These are phyloP conservation scores for Euphorbia schlechtendalii DNA, from an alignment of 441 rosid genomes.

Conservation along the genomic window DNA sequence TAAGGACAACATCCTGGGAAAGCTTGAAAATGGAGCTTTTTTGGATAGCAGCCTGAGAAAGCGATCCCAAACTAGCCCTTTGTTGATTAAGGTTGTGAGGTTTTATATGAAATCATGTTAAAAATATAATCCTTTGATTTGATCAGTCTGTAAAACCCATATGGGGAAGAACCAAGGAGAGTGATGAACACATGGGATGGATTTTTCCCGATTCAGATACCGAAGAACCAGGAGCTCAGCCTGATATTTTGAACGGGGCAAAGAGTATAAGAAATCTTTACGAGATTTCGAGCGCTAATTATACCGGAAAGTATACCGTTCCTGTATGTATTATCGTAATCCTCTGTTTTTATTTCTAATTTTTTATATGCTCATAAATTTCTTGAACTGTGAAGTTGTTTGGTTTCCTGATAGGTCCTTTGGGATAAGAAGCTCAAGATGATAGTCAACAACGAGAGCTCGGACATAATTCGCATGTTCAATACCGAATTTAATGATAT, in stretches of 20 bases:
- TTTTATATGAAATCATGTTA: not conserved
- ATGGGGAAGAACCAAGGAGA: constrained; percentile 83
- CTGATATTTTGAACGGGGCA: constrained; percentile 60
- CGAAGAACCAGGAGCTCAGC: constrained; percentile 73
- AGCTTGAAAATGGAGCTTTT: too few species aligned
- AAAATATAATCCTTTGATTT: constrained; percentile 10
- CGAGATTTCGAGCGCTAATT: constrained; percentile 65
- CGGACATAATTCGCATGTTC: constrained; percentile 75
- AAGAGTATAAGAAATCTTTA: constrained; percentile 67
- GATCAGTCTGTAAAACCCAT: constrained; percentile 66
- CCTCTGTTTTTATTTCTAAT: not conserved
- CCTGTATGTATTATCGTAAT: constrained; percentile 50
- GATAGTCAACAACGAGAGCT: constrained; percentile 71
- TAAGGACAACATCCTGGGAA: too few species aligned
- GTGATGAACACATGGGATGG: constrained; percentile 92
- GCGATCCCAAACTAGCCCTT: too few species aligned
- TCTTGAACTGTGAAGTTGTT: constrained; percentile 6
- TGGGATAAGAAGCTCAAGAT: constrained; percentile 96
- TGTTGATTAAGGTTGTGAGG: not conserved
- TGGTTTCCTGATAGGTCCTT: constrained; percentile 41
- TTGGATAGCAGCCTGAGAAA: too few species aligned
- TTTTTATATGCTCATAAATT: constrained; percentile 11
- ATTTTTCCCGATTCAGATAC: constrained; percentile 52
- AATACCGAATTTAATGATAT: constrained; percentile 71
- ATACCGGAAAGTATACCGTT: constrained; percentile 71